These are phyloP conservation scores for Vinca minor DNA, from an alignment of 257 asterid species.

Conservation along the genomic window DNA sequence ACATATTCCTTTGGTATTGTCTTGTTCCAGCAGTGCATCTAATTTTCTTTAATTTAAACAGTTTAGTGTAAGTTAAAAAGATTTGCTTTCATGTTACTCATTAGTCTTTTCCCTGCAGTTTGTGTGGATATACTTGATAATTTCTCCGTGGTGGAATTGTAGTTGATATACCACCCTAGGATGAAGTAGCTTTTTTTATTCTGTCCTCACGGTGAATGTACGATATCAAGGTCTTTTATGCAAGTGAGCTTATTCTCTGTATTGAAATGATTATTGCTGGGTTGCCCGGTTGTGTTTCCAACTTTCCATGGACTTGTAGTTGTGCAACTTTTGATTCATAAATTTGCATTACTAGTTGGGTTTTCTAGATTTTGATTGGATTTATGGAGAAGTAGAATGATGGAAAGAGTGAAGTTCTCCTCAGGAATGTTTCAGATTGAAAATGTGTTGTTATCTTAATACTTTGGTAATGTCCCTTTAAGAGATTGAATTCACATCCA, in stretches of 20 bases:
- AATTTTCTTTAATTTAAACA: not conserved
- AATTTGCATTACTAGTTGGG: not conserved
- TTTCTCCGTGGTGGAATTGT: not conserved
- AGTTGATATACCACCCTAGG: not conserved
- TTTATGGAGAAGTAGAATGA: not conserved
- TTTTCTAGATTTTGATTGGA: not conserved
- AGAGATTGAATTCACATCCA: not conserved
- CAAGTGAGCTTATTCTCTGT: not conserved
- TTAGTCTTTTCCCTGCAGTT: not conserved
- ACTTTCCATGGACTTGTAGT: not conserved
- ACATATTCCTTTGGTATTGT: not conserved
- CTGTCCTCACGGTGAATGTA: not conserved
- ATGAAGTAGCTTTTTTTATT: not conserved
- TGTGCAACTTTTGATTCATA: not conserved
- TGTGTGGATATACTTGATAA: not conserved
- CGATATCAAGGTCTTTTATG: too few species aligned
- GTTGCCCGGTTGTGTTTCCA: not conserved
- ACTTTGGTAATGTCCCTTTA: not conserved
- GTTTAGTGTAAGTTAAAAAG: not conserved
- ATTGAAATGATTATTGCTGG: not conserved
- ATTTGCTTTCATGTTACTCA: not conserved
- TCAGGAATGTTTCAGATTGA: not conserved
- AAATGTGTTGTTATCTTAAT: not conserved
- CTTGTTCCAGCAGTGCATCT: not conserved
- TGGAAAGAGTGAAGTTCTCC: not conserved